Conservation (phyloP, 257 asterid species). For the Solanum tarapatanum region DNA sequence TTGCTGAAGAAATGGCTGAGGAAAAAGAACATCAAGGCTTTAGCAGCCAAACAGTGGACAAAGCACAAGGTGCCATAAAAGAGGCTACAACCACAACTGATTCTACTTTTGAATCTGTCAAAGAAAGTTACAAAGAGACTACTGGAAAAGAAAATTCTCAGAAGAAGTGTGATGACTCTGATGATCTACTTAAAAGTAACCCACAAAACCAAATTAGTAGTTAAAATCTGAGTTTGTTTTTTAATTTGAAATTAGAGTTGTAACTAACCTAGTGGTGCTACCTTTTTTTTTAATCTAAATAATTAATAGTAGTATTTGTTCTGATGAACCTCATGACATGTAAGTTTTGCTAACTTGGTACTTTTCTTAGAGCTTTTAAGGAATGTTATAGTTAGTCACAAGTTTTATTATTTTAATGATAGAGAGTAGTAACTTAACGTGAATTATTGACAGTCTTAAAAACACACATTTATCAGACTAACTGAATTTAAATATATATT, state of each 20-base stretch:
- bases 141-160: neutral
- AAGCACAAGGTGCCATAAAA: neutral
- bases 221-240: neutral
- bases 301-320: neutral
- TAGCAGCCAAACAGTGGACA: neutral
- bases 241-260: neutral
- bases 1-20: constrained; percentile 10
- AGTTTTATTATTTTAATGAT: too few species aligned
- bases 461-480: accelerated
- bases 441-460: too few species aligned
- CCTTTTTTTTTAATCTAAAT: neutral
- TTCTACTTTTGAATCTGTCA: neutral
- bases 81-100: neutral
- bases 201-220: neutral
- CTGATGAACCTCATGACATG: neutral
- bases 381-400: neutral
- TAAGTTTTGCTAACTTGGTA: accelerated
- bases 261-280: neutral
- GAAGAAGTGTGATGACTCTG: neutral
- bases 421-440: too few species aligned
- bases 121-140: neutral
- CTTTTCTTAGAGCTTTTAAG: neutral
- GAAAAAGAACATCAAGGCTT: neutral
- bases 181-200: neutral
- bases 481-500: too few species aligned